Evolutionary conservation across 2,329 filamentous ascomycete species (phyloP).

Genomic region (Stylonectria norvegica): DNA sequence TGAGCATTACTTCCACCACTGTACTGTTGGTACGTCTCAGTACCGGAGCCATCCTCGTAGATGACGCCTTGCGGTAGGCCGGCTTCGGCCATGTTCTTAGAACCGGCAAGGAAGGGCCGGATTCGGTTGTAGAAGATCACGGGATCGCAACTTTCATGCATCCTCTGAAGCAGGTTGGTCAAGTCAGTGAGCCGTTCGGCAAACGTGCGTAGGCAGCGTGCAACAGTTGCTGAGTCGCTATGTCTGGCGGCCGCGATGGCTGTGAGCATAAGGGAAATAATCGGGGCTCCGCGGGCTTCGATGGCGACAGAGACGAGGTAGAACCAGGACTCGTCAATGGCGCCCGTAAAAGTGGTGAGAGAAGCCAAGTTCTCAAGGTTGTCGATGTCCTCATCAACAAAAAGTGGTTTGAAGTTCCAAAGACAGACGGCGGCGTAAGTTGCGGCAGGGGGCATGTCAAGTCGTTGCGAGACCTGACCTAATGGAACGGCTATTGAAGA

Average conservation of each 20-base stretch:
- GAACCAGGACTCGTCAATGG: conserved; percentile 97
- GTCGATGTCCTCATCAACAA: conserved; percentile 76
- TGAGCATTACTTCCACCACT: conserved; percentile 95
- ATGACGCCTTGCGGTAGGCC: conserved; percentile 83
- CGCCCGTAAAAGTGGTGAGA: conserved; percentile 87
- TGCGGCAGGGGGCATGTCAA: conserved; percentile 88
- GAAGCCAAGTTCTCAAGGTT: conserved; percentile 84
- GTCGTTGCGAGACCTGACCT: conserved; percentile 67
- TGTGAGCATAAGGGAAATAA: conserved; percentile 82
- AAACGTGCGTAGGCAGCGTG: conserved; percentile 72
- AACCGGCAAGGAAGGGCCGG: conserved; percentile 90
- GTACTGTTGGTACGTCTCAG: conserved; percentile 72
- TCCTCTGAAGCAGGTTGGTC: conserved; percentile 71
- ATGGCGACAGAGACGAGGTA: conserved; percentile 95
- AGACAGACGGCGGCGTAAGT: conserved; percentile 89
- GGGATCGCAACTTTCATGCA: conserved; percentile 95
- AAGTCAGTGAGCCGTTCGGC: conserved; percentile 87
- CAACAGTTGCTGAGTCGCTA: conserved; percentile 68
- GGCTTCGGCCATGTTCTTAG: conserved; percentile 96
- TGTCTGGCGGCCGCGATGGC: conserved; percentile 77
- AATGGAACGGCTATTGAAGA: conserved; percentile 80
- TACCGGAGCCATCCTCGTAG: conserved; percentile 76
- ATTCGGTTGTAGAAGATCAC: conserved; percentile 95
- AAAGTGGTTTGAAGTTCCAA: conserved; percentile 96
- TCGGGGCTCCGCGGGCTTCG: conserved; percentile 83